A percentile compares a stretch with the other conserved stretches of the same genome.
phyloP scores from a whole-genome alignment of 2,329 filamentous ascomycete species.

The Claviceps purpurea region DNA sequence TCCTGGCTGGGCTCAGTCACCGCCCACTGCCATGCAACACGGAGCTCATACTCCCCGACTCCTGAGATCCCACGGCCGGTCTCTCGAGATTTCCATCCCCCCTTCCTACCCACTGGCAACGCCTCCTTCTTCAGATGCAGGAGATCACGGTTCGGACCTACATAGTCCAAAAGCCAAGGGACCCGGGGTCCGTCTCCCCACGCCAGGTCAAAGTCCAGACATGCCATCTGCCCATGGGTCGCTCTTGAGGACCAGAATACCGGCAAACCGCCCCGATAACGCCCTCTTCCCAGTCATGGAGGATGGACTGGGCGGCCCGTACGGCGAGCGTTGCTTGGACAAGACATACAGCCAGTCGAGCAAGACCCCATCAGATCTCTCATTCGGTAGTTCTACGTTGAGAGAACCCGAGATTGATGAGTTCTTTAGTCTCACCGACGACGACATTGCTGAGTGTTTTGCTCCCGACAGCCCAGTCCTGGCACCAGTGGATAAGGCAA shows the following conservation, averaged over 20 bases:
- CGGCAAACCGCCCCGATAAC: conserved; percentile 16
- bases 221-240: conserved; percentile 14
- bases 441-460: conserved; percentile 39
- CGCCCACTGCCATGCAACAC: conserved; percentile 9
- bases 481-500: conserved; percentile 2
- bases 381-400: conserved; percentile 24
- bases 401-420: conserved; percentile 39
- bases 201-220: conserved; percentile 20
- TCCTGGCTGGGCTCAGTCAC: conserved; percentile 13
- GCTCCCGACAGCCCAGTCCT: conserved; percentile 11
- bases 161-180: conserved; percentile 7
- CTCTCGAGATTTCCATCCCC: conserved; percentile 10
- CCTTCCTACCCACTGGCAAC: conserved; percentile 15
- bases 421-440: conserved; percentile 40
- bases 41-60: conserved; percentile 12
- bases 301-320: conserved; percentile 13
- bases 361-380: conserved; percentile 15
- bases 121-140: conserved; percentile 18
- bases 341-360: conserved; percentile 19
- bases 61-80: conserved; percentile 14
- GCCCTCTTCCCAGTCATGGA: conserved; percentile 14
- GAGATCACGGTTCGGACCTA: conserved; percentile 10
- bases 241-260: conserved; percentile 12
- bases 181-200: conserved; percentile 13
- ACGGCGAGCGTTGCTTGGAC: conserved; percentile 13